These are phyloP conservation scores for Pseudognaphalium luteoalbum DNA, from an alignment of 129 eudicot genomes.

Conservation along the genomic window DNA sequence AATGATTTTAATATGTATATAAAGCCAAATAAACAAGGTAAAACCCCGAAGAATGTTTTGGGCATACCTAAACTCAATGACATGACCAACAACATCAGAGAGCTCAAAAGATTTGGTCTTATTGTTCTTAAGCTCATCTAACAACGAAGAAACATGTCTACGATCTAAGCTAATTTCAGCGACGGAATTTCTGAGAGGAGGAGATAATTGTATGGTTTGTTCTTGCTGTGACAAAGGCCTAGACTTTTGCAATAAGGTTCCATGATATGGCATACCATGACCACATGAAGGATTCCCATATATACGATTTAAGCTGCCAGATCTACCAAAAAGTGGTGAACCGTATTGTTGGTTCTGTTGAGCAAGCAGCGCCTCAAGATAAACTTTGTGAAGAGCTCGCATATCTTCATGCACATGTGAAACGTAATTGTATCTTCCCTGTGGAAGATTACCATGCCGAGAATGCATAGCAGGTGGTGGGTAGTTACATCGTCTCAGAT, in stretches of 20 bases:
- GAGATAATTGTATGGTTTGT: slow-evolving; percentile 37
- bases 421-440: slow-evolving; percentile 25
- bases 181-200: slow-evolving; percentile 34
- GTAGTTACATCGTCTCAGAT: slow-evolving; percentile 38
- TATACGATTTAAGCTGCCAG: slow-evolving; percentile 42
- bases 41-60: background rate
- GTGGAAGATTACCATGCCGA: slow-evolving; percentile 36
- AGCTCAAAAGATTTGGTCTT: slow-evolving; percentile 64
- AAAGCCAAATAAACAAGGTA: background rate
- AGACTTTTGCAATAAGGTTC: slow-evolving; percentile 37
- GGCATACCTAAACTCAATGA: slow-evolving; percentile 72
- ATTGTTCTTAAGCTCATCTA: slow-evolving; percentile 70
- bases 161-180: slow-evolving; percentile 47
- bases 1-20: background rate
- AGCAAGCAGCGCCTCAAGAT: slow-evolving; percentile 57
- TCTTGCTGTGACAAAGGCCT: slow-evolving; percentile 45
- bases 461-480: slow-evolving; percentile 36
- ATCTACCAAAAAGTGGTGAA: slow-evolving; percentile 38
- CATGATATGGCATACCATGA: slow-evolving; percentile 43
- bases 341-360: slow-evolving; percentile 58
- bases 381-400: slow-evolving; percentile 56
- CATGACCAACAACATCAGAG: slow-evolving; percentile 59
- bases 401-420: slow-evolving; percentile 46
- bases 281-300: slow-evolving; percentile 38
- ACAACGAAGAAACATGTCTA: slow-evolving; percentile 44